Evolutionary conservation across 169 alveolate genomes (phyloP).

Genomic region (Pseudocohnilembus persalinus): DNA sequence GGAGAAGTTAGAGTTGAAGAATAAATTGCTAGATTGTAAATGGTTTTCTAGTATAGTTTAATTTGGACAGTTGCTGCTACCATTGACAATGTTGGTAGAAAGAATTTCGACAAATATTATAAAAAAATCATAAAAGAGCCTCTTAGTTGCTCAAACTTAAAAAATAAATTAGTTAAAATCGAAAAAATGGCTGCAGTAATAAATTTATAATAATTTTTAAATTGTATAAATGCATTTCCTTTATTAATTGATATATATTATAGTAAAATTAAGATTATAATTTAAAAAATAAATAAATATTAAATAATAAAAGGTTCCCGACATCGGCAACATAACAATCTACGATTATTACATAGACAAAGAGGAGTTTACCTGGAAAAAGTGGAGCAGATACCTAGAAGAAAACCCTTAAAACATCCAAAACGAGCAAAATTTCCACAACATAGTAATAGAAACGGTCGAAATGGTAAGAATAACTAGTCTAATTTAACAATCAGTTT

Average conservation of each 20-base stretch:
- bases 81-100: constrained; percentile 51
- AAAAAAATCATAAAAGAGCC: constrained; percentile 50
- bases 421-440: constrained; percentile 56
- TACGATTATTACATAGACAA: constrained; percentile 67
- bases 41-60: constrained; percentile 58
- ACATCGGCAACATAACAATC: constrained; percentile 55
- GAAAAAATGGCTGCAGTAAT: constrained; percentile 46
- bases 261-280: too few species aligned
- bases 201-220: too few species aligned
- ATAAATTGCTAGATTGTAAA: constrained; percentile 54
- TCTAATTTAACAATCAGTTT: constrained; percentile 59
- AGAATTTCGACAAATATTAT: constrained; percentile 48
- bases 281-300: constrained; percentile 48
- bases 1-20: constrained; percentile 57
- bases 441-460: constrained; percentile 71
- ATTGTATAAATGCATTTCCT: too few species aligned
- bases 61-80: constrained; percentile 81
- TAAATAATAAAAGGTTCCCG: too few species aligned
- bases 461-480: constrained; percentile 67
- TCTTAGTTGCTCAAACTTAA: constrained; percentile 30
- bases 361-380: constrained; percentile 67
- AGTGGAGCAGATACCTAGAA: constrained; percentile 58
- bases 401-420: constrained; percentile 32
- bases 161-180: constrained; percentile 46
- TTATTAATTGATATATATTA: too few species aligned